phyloP scores from a whole-genome alignment of 192 early-diverging fungal species.

The Umbelopsis ramanniana region DNA sequence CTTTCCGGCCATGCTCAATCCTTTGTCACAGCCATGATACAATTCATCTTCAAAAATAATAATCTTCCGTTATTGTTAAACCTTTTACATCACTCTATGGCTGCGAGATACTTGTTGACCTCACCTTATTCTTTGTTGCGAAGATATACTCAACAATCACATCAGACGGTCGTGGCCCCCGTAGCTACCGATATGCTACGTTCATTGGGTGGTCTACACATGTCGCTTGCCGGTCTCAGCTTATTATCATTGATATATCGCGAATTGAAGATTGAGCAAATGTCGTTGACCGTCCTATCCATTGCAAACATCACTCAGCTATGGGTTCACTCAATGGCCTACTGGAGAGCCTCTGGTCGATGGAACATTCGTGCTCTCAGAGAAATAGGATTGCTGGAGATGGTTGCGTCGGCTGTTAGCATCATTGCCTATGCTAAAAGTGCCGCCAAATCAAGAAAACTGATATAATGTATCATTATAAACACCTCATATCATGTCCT shows the following conservation, averaged over 20 bases:
- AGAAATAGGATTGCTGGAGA: conserved; percentile 30
- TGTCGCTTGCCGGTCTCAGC: conserved; percentile 23
- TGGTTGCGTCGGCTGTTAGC: conserved; percentile 17
- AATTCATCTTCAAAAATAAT: conserved; percentile 40
- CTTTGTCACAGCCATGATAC: neutral
- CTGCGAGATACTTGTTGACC: conserved; percentile 26
- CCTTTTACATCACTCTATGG: conserved; percentile 29
- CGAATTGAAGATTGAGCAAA: conserved; percentile 31
- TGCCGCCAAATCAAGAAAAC: conserved; percentile 4
- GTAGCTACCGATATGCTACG: conserved; percentile 26
- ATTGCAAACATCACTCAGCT: conserved; percentile 27
- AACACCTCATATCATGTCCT: too few relatives aligned
- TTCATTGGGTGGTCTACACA: conserved; percentile 23
- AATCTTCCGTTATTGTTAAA: conserved; percentile 38
- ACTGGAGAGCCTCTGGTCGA: conserved; percentile 14
- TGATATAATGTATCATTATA: neutral
- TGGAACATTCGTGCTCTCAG: conserved; percentile 32
- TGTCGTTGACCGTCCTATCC: conserved; percentile 31
- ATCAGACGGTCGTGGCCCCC: neutral
- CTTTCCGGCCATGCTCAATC: conserved; percentile 16
- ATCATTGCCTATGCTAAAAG: conserved; percentile 26
- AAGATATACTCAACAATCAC: conserved; percentile 28
- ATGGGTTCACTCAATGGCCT: conserved; percentile 26
- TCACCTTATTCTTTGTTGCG: conserved; percentile 8
- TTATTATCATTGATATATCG: conserved; percentile 28